Conservation (phyloP, 2,329 filamentous ascomycete species). For the Epichloe bromicola region DNA sequence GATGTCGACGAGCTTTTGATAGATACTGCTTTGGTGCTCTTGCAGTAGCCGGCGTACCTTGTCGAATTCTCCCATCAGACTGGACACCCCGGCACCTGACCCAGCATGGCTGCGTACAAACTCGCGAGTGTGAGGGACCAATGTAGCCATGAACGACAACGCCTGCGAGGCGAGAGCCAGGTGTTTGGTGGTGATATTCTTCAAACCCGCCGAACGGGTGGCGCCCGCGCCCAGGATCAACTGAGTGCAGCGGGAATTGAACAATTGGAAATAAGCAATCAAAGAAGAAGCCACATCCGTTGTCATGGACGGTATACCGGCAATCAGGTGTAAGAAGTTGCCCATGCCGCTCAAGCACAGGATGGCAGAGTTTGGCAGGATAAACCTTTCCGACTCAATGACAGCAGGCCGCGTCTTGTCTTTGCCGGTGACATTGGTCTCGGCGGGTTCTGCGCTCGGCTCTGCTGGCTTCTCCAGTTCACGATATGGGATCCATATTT, state of each 20-base stretch:
- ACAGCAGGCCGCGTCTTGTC: constrained; percentile 57
- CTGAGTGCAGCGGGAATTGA: constrained; percentile 94
- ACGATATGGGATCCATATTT: constrained; percentile 41
- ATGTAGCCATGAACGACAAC: constrained; percentile 70
- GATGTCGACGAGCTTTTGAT: constrained; percentile 87
- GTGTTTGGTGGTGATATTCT: constrained; percentile 94
- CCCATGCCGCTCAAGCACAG: constrained; percentile 71
- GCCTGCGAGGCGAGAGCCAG: constrained; percentile 84
- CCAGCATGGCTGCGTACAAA: constrained; percentile 68
- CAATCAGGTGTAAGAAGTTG: constrained; percentile 68
- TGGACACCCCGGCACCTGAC: constrained; percentile 36
- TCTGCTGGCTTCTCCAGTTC: constrained; percentile 22
- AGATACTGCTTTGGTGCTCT: constrained; percentile 81
- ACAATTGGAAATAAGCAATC: constrained; percentile 77
- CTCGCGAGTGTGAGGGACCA: constrained; percentile 84
- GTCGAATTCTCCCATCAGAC: constrained; percentile 73
- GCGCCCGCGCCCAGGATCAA: constrained; percentile 91
- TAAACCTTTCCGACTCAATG: constrained; percentile 74
- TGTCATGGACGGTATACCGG: constrained; percentile 80
- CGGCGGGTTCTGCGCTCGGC: constrained; percentile 20
- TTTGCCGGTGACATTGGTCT: constrained; percentile 40
- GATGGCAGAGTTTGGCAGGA: constrained; percentile 73
- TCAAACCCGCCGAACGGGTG: constrained; percentile 74
- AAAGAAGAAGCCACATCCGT: constrained; percentile 68
- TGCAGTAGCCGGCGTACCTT: constrained; percentile 72